Conservation (phyloP, 441 rosid genomes). For the Pelargonium cotyledonis region DNA sequence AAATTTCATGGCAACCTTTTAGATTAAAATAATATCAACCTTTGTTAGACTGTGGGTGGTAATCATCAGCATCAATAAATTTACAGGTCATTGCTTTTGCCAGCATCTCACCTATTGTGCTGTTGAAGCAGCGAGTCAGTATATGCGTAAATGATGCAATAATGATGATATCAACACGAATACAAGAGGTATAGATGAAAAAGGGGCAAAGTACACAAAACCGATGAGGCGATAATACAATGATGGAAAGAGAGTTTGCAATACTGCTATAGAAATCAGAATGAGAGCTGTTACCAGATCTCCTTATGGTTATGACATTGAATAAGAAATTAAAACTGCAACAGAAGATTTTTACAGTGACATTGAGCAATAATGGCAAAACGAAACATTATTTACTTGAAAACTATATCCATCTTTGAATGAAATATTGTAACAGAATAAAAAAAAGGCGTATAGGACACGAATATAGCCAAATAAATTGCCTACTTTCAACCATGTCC, state of each 20-base stretch:
- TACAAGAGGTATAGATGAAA: neutral
- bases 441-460: neutral
- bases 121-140: slow-evolving; percentile 22
- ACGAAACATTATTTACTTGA: neutral
- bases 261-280: no score
- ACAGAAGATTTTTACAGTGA: no score
- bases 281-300: no score
- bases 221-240: no score
- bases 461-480: neutral
- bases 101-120: slow-evolving; percentile 58
- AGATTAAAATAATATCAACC: slow-evolving; percentile 30
- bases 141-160: neutral
- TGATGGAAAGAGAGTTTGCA: no score
- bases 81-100: slow-evolving; percentile 42
- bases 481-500: neutral
- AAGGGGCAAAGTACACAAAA: no score
- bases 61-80: slow-evolving; percentile 70
- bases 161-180: neutral
- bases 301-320: neutral
- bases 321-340: neutral
- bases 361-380: neutral
- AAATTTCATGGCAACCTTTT: neutral
- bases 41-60: slow-evolving; percentile 55
- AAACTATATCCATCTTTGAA: neutral
- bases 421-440: neutral